These are phyloP conservation scores for Rhizopogon rudus DNA, from an alignment of 768 basidiomycete species.

Conservation along the genomic window DNA sequence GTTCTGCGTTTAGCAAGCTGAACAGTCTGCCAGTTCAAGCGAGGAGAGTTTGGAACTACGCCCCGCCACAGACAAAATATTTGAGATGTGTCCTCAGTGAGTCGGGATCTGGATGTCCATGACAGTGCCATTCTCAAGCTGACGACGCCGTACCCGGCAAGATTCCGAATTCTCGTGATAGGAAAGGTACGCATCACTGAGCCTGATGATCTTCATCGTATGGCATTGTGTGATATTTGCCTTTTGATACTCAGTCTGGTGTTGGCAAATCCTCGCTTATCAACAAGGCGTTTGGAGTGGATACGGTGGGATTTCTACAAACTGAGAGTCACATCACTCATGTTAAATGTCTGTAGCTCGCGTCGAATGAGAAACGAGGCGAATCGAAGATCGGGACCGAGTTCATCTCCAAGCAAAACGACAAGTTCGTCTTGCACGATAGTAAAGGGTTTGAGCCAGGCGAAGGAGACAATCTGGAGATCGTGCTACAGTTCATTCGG, in stretches of 20 bases:
- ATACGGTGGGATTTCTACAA: background rate
- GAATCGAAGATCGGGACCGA: too few relatives aligned
- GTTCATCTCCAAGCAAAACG: slow-evolving; percentile 5
- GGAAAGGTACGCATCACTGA: slow-evolving; percentile 1
- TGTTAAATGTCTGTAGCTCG: background rate
- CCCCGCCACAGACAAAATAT: background rate
- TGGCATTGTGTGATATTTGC: background rate
- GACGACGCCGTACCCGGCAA: background rate
- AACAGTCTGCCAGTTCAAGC: too few relatives aligned
- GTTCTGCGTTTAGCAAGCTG: too few relatives aligned
- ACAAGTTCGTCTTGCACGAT: slow-evolving; percentile 9
- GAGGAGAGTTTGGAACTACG: too few relatives aligned
- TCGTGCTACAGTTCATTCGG: slow-evolving; percentile 5
- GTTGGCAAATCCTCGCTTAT: slow-evolving; percentile 3
- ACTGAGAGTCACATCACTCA: background rate
- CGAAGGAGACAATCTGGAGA: background rate
- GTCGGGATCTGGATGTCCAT: background rate
- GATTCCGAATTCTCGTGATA: slow-evolving; percentile 2
- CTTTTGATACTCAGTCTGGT: background rate
- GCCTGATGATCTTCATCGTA: background rate
- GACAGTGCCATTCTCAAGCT: too few relatives aligned
- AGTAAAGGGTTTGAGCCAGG: slow-evolving; percentile 12
- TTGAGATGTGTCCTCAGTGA: background rate
- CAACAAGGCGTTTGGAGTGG: background rate
- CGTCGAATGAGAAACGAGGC: background rate